Percentiles rank a stretch among this genome's conserved stretches.
Evolutionary conservation across 176 grass and related monocot genomes (phyloP).

Genomic region (Carex kokanica): DNA sequence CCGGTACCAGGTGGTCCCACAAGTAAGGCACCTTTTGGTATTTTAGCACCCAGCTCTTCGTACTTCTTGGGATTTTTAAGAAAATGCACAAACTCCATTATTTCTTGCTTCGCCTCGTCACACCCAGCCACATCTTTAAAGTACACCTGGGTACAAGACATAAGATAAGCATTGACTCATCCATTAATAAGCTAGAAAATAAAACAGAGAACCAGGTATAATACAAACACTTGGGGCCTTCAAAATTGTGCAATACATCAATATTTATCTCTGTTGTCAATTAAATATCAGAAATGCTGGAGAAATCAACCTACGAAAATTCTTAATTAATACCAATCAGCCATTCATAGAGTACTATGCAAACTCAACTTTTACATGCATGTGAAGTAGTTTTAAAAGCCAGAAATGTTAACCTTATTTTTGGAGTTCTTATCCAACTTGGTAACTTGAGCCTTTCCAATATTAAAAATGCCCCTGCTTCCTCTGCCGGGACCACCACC

Average conservation of each 20-base stretch:
- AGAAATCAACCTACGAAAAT: not conserved
- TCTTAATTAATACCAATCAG: not conserved
- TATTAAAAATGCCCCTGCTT: conserved; percentile 60
- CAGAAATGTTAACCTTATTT: conserved; percentile 57
- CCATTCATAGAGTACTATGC: not conserved
- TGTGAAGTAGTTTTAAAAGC: not conserved
- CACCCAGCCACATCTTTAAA: conserved; percentile 98
- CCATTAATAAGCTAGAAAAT: not conserved
- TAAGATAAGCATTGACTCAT: conserved; percentile 10
- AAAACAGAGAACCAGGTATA: not conserved
- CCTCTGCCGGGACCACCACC: conserved; percentile 57
- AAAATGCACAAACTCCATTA: conserved; percentile 99
- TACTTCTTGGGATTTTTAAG: conserved; percentile 96
- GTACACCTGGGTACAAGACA: conserved; percentile 50
- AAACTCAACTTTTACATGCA: not conserved
- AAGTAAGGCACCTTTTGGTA: conserved; percentile 94
- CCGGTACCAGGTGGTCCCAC: conserved; percentile 82
- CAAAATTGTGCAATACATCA: not conserved
- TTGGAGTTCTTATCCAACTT: conserved; percentile 95
- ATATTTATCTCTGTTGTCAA: not conserved
- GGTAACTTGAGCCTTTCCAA: conserved; percentile 80
- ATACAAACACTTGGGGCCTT: not conserved
- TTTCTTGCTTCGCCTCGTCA: conserved; percentile 98
- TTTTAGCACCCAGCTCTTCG: conserved; percentile 89
- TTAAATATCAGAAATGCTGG: not conserved